A percentile compares a stretch with the other conserved stretches of the same genome.
These are phyloP conservation scores for Phanerodontia chrysosporium DNA, from an alignment of 768 basidiomycete species.

Conservation along the genomic window DNA sequence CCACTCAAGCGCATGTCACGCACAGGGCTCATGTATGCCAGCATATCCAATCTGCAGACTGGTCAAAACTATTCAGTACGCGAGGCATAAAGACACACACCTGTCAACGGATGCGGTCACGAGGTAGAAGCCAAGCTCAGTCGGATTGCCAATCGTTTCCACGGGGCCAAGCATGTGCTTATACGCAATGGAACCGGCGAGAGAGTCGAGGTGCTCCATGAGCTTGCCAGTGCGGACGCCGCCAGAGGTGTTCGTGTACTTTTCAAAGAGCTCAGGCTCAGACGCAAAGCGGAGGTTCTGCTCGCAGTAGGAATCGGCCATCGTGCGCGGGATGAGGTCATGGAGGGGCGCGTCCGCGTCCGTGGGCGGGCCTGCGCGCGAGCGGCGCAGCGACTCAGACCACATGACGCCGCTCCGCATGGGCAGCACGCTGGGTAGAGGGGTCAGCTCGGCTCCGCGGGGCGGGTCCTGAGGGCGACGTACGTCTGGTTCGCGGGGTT, in stretches of 20 bases:
- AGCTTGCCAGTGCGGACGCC: conserved; percentile 70
- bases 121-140: conserved; percentile 70
- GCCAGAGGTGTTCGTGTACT: conserved; percentile 68
- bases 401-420: background rate
- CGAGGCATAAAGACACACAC: conserved; percentile 26
- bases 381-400: conserved; percentile 17
- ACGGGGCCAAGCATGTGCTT: conserved; percentile 73
- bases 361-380: conserved; percentile 20
- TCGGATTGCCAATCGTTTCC: conserved; percentile 36
- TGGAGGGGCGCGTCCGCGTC: conserved; percentile 7
- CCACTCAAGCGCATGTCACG: conserved; percentile 73
- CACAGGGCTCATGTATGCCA: conserved; percentile 51
- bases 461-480: background rate
- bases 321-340: conserved; percentile 41
- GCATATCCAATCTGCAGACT: conserved; percentile 56
- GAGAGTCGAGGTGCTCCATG: conserved; percentile 78
- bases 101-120: conserved; percentile 83
- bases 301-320: conserved; percentile 73
- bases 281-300: conserved; percentile 61
- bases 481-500: conserved; percentile 53
- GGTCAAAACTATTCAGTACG: background rate
- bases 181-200: conserved; percentile 83
- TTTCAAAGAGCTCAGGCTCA: conserved; percentile 53
- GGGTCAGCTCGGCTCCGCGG: background rate
- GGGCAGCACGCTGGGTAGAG: conserved; percentile 1